Evolutionary conservation across 345 rosid species (phyloP), one percentile per base, ranked within the genome.

Genomic region (Ricinus communis): DNA sequence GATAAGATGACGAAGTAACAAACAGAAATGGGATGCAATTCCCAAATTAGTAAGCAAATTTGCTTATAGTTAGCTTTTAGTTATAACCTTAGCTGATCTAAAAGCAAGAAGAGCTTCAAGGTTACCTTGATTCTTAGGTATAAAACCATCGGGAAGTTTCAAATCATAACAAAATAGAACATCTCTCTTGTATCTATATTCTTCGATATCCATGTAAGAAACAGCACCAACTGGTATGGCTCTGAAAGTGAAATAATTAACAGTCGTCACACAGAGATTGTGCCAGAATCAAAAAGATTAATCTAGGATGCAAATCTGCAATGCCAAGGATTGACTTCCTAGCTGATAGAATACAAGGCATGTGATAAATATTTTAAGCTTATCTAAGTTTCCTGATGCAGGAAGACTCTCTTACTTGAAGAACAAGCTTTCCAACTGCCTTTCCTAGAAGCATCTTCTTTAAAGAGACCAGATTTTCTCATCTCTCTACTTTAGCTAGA

Each of bases 141-240:
- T 72, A 77, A 94, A 90, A 75, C 58, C 81, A 61, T 77, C 84
- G 30, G 93, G 91, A 68, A 94, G 91, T 77, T 87, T 41, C 69
- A 94, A 77, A 85, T 94, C 98, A 61, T 94, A 94, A 78, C 96
- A 87, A 72, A 93, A 87, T 31, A 90, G 79, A 40, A 94, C 96
- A 77, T 91, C 97, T 74, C 93, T 85, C 83, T 91, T 91, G 80
- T 80, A 94, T 71, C 87, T 68, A 73, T 63, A 77, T 40, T 89
- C 87, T 58, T 91, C 66, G 43, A 90, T 88, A 73, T 90, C 97
- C 81, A 72, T 62, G 64, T 90, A 90, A 0, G 96, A 91, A 77
- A 94, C 95, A 85, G 90, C 97, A 71, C 98, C 90, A 1, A 90
- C 93, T 14, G 97, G 84, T 74, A 73, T 76, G 13, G 96, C 97